Evolutionary conservation across 1,139 yeast genomes (phyloP).

Genomic region (Geotrichum candidum): DNA sequence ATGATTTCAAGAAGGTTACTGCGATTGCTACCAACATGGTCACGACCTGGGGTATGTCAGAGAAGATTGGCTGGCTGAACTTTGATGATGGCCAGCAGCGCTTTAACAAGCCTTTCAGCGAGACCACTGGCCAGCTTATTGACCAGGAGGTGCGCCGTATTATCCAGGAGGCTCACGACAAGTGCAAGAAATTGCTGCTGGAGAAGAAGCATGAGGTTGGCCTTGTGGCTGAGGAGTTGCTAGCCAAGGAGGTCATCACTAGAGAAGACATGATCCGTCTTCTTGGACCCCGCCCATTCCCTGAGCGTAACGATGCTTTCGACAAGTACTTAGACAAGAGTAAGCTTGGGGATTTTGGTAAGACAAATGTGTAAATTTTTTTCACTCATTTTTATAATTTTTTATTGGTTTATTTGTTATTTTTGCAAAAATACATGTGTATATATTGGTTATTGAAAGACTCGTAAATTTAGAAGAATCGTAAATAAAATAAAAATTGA

Average conservation of each 20-base stretch:
- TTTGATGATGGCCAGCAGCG: constrained; percentile 55
- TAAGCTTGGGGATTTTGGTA: constrained; percentile 16
- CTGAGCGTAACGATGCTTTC: constrained; percentile 86
- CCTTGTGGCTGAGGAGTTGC: constrained; percentile 77
- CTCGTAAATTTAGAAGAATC: neutral
- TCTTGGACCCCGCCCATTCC: constrained; percentile 81
- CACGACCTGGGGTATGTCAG: constrained; percentile 83
- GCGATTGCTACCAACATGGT: constrained; percentile 92
- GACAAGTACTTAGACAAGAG: constrained; percentile 55
- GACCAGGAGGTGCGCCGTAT: constrained; percentile 81
- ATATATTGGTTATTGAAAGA: neutral
- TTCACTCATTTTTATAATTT: neutral
- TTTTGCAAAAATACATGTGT: neutral
- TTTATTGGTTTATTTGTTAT: neutral
- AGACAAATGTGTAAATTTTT: neutral
- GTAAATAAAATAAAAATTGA: neutral
- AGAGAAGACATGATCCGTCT: constrained; percentile 85
- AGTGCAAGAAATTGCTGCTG: constrained; percentile 58
- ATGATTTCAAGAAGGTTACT: constrained; percentile 93
- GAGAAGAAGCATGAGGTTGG: constrained; percentile 69
- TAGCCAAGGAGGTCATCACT: constrained; percentile 78
- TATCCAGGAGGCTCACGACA: constrained; percentile 65
- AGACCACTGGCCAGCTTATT: constrained; percentile 69
- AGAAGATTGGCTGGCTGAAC: constrained; percentile 75
- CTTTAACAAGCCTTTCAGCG: constrained; percentile 85